A percentile compares a stretch with the other conserved stretches of the same genome.
phyloP scores from a whole-genome alignment of 2,329 filamentous ascomycete genomes.

The Diaporthe sp. region DNA sequence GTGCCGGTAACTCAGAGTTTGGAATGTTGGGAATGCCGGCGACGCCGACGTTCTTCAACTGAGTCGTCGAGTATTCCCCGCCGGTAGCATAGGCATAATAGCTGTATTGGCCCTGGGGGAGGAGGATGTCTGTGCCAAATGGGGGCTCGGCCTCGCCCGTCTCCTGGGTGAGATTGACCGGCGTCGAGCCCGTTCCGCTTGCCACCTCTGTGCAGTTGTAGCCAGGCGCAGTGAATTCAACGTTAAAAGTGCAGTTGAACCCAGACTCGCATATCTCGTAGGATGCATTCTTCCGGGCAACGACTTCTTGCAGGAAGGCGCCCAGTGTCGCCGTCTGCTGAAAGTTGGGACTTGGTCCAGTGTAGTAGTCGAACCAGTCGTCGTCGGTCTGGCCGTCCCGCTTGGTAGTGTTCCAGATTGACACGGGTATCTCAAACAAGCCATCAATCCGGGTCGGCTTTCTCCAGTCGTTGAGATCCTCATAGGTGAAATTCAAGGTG shows the following conservation, averaged over 20 bases:
- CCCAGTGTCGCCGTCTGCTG: slow-evolving; percentile 43
- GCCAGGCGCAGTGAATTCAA: slow-evolving; percentile 55
- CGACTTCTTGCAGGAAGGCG: slow-evolving; percentile 45
- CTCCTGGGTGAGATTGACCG: slow-evolving; percentile 44
- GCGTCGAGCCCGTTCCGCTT: slow-evolving; percentile 48
- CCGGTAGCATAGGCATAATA: slow-evolving; percentile 51
- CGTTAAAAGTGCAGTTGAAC: slow-evolving; percentile 57
- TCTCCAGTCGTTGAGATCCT: slow-evolving; percentile 49
- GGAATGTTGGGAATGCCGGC: slow-evolving; percentile 51
- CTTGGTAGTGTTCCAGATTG: slow-evolving; percentile 48
- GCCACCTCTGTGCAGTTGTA: slow-evolving; percentile 56
- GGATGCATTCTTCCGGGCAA: slow-evolving; percentile 49
- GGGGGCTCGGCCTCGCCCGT: slow-evolving; percentile 50
- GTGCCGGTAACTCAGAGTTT: slow-evolving; percentile 45
- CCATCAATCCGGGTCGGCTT: slow-evolving; percentile 42
- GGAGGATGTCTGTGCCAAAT: slow-evolving; percentile 50
- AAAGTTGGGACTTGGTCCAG: slow-evolving; percentile 44
- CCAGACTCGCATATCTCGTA: slow-evolving; percentile 53
- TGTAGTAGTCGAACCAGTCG: slow-evolving; percentile 51
- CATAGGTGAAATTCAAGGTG: slow-evolving; percentile 49
- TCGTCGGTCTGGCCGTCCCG: slow-evolving; percentile 43
- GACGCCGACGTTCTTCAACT: slow-evolving; percentile 47
- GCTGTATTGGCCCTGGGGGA: slow-evolving; percentile 51
- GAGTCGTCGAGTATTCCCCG: slow-evolving; percentile 52
- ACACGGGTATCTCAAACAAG: slow-evolving; percentile 45